Evolutionary conservation across 352 stramenopile genomes (phyloP), one percentile per base, ranked within the genome.

Genomic region (Sclerospora graminicola): DNA sequence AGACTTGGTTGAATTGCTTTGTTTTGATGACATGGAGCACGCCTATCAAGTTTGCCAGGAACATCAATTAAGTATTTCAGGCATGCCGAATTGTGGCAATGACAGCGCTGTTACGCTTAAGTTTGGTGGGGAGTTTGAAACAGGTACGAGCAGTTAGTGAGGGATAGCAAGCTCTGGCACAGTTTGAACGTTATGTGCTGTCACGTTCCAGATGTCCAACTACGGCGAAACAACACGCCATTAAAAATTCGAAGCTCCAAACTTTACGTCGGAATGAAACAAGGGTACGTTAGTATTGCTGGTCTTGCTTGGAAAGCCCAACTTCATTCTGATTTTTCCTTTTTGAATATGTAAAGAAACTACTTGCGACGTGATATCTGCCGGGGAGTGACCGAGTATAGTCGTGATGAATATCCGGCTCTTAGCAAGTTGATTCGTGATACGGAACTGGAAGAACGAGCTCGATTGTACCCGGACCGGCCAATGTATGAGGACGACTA

Each of bases 21-120:
- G 82, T 41, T 94, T 94, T 55, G 82, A 94, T 19, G 67, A 88
- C 35, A 44, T 86, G 27, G 71, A 88, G 0, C 73, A 94, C 35
- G 78, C 78, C 5, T 67, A 62, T 16, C 48, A 48, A 5, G 68
- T 92, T 1, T 91, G 77, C 31, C 41, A 48, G 14, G 69, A 86
- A 18, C 82, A 94, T 47, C 70, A 75, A 15, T 48, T 94, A 8
- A 62, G 46, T 15, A 68, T 89, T 31, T 56, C 50, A 34, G 59
- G 76, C 16, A 64, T 49, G n/a, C 49, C 59, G 20, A 66, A 69
- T 7, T 19, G 39, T 23, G 64, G 69, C 32, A 53, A 67, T n/a
- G 65, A 78, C n/a, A 64, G 54, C 13, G 51, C 51, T 23, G 45
- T 73, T 18, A 38, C 85, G 16, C 60, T 92, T 15, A 82, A 79